Conservation (phyloP, 2,329 filamentous ascomycete genomes). For the Cladophialophora carrionii region DNA sequence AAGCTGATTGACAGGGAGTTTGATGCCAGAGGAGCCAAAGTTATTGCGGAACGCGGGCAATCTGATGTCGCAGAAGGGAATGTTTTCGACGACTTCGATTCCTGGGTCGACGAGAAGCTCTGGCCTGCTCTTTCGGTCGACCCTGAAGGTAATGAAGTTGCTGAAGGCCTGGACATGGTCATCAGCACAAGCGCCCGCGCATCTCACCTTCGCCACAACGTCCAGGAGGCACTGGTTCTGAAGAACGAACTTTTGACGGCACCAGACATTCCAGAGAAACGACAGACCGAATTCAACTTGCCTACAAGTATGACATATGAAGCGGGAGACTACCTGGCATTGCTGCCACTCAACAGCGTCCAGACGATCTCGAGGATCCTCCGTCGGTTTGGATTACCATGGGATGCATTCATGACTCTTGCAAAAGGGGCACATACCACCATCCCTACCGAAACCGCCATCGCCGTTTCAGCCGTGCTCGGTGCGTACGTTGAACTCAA, state of each 20-base stretch:
- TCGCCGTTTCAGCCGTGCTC: conserved; percentile 67
- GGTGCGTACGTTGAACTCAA: conserved; percentile 73
- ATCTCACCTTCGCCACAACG: conserved; percentile 64
- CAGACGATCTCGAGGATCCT: conserved; percentile 66
- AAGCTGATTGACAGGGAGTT: conserved; percentile 63
- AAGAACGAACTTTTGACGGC: conserved; percentile 58
- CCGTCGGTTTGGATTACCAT: conserved; percentile 65
- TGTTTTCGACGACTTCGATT: conserved; percentile 70
- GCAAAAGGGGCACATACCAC: conserved; percentile 56
- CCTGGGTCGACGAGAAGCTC: conserved; percentile 65
- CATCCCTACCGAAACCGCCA: conserved; percentile 59
- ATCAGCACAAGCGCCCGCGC: conserved; percentile 59
- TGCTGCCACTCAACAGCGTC: conserved; percentile 71
- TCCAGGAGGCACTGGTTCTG: conserved; percentile 64
- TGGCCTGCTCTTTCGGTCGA: conserved; percentile 55
- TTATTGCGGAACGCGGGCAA: conserved; percentile 51
- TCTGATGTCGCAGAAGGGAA: conserved; percentile 65
- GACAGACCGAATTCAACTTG: conserved; percentile 68
- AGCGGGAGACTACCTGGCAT: conserved; percentile 75
- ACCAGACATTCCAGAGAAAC: conserved; percentile 60
- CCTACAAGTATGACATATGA: conserved; percentile 68
- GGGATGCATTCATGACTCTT: conserved; percentile 70
- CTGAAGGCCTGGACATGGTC: conserved; percentile 54
- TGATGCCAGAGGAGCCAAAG: conserved; percentile 54
- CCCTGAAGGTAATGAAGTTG: conserved; percentile 27